Percentiles rank a stretch among this genome's conserved stretches.
These are phyloP conservation scores for Schwanniomyces vanrijiae DNA, from an alignment of 805 yeast species.

Conservation along the genomic window DNA sequence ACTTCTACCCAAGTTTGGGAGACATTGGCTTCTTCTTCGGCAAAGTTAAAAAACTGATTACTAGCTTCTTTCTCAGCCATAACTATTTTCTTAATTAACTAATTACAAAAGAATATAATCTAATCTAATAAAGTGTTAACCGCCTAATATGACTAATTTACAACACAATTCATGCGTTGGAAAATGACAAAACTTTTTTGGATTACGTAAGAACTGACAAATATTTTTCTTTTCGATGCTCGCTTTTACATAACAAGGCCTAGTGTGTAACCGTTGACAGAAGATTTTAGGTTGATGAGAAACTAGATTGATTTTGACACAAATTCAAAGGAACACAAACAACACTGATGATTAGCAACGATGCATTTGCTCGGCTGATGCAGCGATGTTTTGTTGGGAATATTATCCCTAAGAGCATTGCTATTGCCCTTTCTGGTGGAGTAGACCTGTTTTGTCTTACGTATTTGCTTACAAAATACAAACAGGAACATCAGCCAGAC, in stretches of 20 bases:
- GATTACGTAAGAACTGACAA: slow-evolving; percentile 2
- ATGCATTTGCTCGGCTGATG: slow-evolving; percentile 13
- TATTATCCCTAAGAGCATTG: slow-evolving; percentile 30
- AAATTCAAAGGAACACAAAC: neutral
- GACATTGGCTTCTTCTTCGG: slow-evolving; percentile 86
- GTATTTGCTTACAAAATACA: slow-evolving; percentile 43
- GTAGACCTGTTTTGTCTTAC: slow-evolving; percentile 77
- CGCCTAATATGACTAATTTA: neutral
- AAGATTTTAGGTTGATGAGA: neutral
- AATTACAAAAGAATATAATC: neutral
- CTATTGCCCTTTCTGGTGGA: slow-evolving; percentile 75
- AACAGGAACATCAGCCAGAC: slow-evolving; percentile 20
- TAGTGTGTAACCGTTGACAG: neutral
- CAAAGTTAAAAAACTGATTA: slow-evolving; percentile 61
- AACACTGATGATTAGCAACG: slow-evolving; percentile 12
- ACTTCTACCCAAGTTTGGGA: slow-evolving; percentile 82
- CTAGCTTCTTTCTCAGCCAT: slow-evolving; percentile 19
- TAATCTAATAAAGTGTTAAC: neutral
- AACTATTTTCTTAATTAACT: neutral
- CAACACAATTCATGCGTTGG: neutral
- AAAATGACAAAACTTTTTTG: neutral
- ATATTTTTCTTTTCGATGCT: neutral
- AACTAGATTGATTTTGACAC: neutral
- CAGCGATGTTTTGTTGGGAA: slow-evolving; percentile 4
- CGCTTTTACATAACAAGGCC: neutral